Evolutionary conservation across 2,329 filamentous ascomycete genomes (phyloP), one percentile per base, ranked within the genome.

Genomic region (Neofusicoccum cordaticola): DNA sequence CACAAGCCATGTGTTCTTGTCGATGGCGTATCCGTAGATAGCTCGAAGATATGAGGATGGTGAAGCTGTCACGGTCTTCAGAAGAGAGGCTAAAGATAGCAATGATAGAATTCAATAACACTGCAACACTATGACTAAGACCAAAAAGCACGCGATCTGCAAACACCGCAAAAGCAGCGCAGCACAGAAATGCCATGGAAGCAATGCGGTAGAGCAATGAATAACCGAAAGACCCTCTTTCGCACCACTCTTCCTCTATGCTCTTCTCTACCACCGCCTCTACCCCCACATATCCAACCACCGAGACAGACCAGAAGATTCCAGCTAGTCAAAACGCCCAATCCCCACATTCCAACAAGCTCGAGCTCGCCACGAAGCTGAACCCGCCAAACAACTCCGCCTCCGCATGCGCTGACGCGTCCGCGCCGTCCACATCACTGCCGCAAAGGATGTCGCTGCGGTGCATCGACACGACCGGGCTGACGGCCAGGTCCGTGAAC

Each of bases 401-500:
- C 68, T 79, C 78, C 34, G 69, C 71, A n/a, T 64, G 67, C 50
- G 71, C 65, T 19, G 68, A 68, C 34, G 72, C 72, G 56, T 70
- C 71, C 2, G 27, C 52, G 65, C 65, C 50, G 37, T 60, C 64
- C 41, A 73, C 68, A 69, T 72, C 22, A 69, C 72, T 68, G 66
- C 31, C 65, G 39, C 62, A 63, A 56, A 76, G 13, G 2, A 45
- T 17, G 44, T 7, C 27, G 27, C 62, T 57, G 31, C 34, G 44
- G 9, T 44, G 51, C 42, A 17, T 47, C 34, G 51, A 64, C 45
- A 48, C 74, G 1, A 90, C 83, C 5, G 93, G 92, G 74, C 91
- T 96, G 62, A 98, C 82, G 3, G 91, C 86, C 67, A 97, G 79
- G 63, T 90, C 88, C 0, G 94, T 99, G 75, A 99, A 99, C 74